Conservation (phyloP, 805 yeast species). For the Hanseniaspora nectarophila region DNA sequence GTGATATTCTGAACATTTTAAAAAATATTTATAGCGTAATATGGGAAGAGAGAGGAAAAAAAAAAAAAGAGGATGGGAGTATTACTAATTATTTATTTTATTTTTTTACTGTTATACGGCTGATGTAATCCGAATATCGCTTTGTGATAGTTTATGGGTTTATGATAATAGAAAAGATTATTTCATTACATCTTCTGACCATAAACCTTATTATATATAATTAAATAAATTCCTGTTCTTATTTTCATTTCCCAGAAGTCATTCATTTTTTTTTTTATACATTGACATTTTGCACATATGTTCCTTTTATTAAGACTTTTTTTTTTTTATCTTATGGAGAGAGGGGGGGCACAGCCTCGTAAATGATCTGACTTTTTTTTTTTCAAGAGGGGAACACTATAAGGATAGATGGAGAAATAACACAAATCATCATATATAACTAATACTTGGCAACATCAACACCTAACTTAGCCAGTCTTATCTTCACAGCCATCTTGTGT, state of each 20-base stretch:
- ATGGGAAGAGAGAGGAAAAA: background rate
- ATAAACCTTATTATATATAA: too few species aligned
- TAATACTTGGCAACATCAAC: conserved; percentile 26
- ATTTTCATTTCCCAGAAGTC: background rate
- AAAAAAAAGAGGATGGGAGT: background rate
- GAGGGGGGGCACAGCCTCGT: too few species aligned
- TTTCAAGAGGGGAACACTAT: too few species aligned
- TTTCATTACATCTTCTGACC: too few species aligned
- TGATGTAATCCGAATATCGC: conserved; percentile 5
- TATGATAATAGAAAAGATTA: too few species aligned
- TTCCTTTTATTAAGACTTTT: too few species aligned
- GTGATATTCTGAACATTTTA: background rate
- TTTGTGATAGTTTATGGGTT: background rate
- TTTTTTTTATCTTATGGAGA: too few species aligned
- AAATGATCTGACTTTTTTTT: too few species aligned
- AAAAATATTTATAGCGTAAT: too few species aligned
- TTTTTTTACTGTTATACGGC: background rate
- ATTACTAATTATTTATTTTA: too few species aligned
- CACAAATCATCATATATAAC: background rate
- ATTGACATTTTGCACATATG: too few species aligned
- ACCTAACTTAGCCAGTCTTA: conserved; percentile 77
- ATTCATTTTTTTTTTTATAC: background rate
- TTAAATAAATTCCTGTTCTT: background rate
- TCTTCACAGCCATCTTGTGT: conserved; percentile 91
- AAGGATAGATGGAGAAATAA: background rate